Base-by-base conservation (phyloP, 2,329 filamentous ascomycete genomes). In the Hymenoscyphus linearis region DNA sequence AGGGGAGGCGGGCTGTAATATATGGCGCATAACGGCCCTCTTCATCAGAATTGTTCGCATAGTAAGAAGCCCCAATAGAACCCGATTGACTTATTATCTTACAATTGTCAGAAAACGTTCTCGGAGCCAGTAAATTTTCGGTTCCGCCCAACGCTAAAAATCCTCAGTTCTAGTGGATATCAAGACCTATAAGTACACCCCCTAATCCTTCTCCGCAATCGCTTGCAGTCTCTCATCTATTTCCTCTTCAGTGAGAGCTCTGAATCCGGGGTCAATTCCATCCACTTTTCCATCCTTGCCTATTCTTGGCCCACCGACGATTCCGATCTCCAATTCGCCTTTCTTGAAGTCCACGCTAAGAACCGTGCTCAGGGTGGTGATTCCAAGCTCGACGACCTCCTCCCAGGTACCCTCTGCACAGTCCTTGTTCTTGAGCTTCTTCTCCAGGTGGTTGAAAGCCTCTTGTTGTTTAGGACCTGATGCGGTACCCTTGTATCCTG, bases 261-360 rank as follows among this genome's bases (percentile, higher is more conserved):
- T 87, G 83, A 99, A 99, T 65, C 81, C 82, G 56, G 88, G 77
- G 71, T 91, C 84, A 66, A 88, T 89, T 67, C 91, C 91, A 75
- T 96, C 90, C 78, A 90, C 83, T 65, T 88, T 89, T 67, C 91
- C 91, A 75, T 96, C 90, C 78, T 90, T 83, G 68, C 93, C 93
- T 62, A 81, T 78, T 71, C 86, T 84, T 61, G 93, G 93, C 34
- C 92, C 93, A 68, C 95, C 95, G 59, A 97, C 95, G 73, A 99
- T 93, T 66, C 95, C 95, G 77, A 99, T 91, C 80, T 99, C 95
- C 75, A 99, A 88, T 82, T 99, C 95, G 70, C 90, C 90, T 83
- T 98, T 98, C 85, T 99, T 99, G 83, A 99, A 99, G 76, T 99
- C 95, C 76, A 98, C 96, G 78, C 93, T 97, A 67, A 99, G 83